These are phyloP conservation scores for Circinella umbellata DNA, from an alignment of 371 early-diverging fungal species.

Conservation along the genomic window DNA sequence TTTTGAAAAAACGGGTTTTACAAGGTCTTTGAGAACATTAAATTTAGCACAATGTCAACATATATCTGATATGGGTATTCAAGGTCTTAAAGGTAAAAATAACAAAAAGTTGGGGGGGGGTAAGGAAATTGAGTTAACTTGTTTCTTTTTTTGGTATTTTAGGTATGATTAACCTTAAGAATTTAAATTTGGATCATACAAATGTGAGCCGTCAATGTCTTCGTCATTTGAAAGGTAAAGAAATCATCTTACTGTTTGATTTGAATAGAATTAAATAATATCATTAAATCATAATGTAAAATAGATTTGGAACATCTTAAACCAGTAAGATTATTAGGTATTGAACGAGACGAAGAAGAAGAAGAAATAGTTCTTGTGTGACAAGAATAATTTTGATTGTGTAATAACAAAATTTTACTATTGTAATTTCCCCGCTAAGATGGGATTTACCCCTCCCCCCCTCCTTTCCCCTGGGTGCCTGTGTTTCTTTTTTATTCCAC, in stretches of 20 bases:
- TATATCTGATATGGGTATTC: constrained; percentile 36
- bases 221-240: constrained; percentile 35
- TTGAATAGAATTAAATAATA: background rate
- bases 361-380: constrained; percentile 17
- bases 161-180: constrained; percentile 44
- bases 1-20: constrained; percentile 30
- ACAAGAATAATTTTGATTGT: constrained; percentile 16
- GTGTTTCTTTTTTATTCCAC: background rate
- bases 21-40: constrained; percentile 32
- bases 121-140: background rate
- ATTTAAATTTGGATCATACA: constrained; percentile 48
- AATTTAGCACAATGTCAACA: constrained; percentile 35
- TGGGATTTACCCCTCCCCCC: background rate
- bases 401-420: background rate
- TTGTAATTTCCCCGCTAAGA: no score
- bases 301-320: constrained; percentile 35
- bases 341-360: constrained; percentile 32
- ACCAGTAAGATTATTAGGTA: constrained; percentile 39
- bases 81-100: constrained; percentile 18
- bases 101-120: background rate
- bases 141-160: constrained; percentile 4
- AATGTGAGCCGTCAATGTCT: constrained; percentile 37
- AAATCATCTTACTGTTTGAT: background rate
- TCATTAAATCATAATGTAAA: background rate
- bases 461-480: background rate